Conservation (phyloP, 345 rosid genomes). For the Lagerstroemia speciosa region DNA sequence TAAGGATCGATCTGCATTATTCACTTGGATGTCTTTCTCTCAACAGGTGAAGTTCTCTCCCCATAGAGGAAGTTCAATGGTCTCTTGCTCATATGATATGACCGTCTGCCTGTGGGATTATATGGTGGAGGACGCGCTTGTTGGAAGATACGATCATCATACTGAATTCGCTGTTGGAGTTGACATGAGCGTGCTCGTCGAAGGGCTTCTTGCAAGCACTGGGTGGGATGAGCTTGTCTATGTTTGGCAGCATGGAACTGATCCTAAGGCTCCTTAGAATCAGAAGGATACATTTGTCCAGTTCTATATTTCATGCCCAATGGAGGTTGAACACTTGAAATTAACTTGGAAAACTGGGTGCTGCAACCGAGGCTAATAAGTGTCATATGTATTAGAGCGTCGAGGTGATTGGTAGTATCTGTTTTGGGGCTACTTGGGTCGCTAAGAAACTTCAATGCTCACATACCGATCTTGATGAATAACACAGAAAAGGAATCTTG, state of each 20-base stretch:
- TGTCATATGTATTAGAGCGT: neutral
- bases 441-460: neutral
- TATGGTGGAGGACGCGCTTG: slow-evolving; percentile 82
- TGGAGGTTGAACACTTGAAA: neutral
- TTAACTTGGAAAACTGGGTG: neutral
- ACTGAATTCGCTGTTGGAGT: slow-evolving; percentile 82
- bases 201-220: slow-evolving; percentile 77
- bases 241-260: slow-evolving; percentile 93
- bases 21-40: neutral
- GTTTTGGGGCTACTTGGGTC: neutral
- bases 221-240: slow-evolving; percentile 96
- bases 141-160: slow-evolving; percentile 81
- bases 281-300: slow-evolving; percentile 2
- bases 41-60: slow-evolving; percentile 68
- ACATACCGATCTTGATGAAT: neutral
- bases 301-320: neutral
- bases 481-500: neutral
- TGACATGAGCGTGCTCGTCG: slow-evolving; percentile 89
- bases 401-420: neutral
- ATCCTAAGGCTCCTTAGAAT: slow-evolving; percentile 58
- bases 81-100: slow-evolving; percentile 89
- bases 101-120: slow-evolving; percentile 79
- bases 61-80: slow-evolving; percentile 56
- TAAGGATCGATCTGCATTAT: neutral
- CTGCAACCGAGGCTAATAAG: neutral